These are phyloP conservation scores for Aureobasidium sp. DNA, from an alignment of 2,329 filamentous ascomycete genomes.

Conservation along the genomic window DNA sequence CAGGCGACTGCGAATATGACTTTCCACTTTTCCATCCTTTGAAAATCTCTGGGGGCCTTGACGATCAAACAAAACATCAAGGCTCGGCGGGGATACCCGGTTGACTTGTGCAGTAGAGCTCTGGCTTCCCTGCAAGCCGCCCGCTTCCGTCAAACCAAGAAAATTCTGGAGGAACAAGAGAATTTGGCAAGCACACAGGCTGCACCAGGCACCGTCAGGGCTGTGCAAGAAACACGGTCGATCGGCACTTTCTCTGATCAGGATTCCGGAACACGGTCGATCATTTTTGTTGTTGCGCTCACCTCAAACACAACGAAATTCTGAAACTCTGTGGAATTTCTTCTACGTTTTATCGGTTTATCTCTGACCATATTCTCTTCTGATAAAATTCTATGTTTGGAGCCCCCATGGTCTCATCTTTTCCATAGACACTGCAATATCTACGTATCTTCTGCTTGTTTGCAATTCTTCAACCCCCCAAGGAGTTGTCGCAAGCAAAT, in stretches of 20 bases:
- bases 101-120: conserved; percentile 6
- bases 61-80: conserved; percentile 11
- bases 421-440: neutral
- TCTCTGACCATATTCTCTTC: neutral
- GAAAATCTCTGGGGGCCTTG: neutral
- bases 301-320: neutral
- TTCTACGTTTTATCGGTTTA: neutral
- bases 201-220: neutral
- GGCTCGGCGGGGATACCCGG: conserved; percentile 4
- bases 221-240: conserved; percentile 7
- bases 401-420: too few relatives aligned
- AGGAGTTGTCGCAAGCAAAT: conserved; percentile 8
- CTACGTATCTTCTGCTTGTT: neutral
- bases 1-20: neutral
- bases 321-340: neutral
- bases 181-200: neutral
- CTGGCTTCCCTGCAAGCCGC: neutral
- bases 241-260: neutral
- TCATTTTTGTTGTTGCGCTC: neutral
- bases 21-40: neutral
- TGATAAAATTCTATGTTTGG: neutral
- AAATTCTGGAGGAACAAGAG: neutral
- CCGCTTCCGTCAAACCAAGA: neutral
- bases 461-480: neutral
- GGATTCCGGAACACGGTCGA: conserved; percentile 2